Conservation (phyloP, 2,329 filamentous ascomycete genomes). For the Colletotrichum horii region DNA sequence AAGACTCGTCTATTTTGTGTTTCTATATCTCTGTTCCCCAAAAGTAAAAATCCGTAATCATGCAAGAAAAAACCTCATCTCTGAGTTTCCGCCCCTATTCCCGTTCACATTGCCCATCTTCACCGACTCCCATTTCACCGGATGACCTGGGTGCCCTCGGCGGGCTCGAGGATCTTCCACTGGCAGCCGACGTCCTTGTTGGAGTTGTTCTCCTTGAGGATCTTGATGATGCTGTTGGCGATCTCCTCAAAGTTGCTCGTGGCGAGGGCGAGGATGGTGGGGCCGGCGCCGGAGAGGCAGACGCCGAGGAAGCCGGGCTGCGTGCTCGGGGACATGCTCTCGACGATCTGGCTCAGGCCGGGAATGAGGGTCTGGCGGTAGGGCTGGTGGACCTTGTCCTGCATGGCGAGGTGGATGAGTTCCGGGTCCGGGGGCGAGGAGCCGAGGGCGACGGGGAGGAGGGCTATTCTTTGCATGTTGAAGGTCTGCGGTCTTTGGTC, state of each 20-base stretch:
- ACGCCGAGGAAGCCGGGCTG: constrained; percentile 92
- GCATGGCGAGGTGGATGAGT: constrained; percentile 97
- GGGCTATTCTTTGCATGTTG: constrained; percentile 92
- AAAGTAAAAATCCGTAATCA: neutral
- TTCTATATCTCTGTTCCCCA: neutral
- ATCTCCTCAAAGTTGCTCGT: constrained; percentile 90
- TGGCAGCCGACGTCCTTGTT: constrained; percentile 75
- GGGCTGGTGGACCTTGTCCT: constrained; percentile 97
- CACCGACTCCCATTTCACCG: neutral
- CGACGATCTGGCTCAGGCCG: constrained; percentile 86
- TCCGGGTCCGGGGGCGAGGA: constrained; percentile 89
- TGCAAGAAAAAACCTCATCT: neutral
- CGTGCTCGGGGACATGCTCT: constrained; percentile 85
- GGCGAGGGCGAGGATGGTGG: constrained; percentile 91
- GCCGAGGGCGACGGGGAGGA: constrained; percentile 88
- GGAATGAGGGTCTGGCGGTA: constrained; percentile 93
- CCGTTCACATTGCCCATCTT: neutral
- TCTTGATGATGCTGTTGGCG: constrained; percentile 76
- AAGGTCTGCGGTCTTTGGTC: constrained; percentile 70
- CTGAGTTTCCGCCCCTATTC: neutral
- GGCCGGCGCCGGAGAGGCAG: constrained; percentile 92
- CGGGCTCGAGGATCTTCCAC: constrained; percentile 89
- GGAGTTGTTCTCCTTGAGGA: constrained; percentile 67
- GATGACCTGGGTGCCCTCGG: constrained; percentile 68
- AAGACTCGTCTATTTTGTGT: neutral